A percentile compares a stretch with the other conserved stretches of the same genome.
Evolutionary conservation across 805 yeast species (phyloP).

Genomic region (Starmera amethionina): DNA sequence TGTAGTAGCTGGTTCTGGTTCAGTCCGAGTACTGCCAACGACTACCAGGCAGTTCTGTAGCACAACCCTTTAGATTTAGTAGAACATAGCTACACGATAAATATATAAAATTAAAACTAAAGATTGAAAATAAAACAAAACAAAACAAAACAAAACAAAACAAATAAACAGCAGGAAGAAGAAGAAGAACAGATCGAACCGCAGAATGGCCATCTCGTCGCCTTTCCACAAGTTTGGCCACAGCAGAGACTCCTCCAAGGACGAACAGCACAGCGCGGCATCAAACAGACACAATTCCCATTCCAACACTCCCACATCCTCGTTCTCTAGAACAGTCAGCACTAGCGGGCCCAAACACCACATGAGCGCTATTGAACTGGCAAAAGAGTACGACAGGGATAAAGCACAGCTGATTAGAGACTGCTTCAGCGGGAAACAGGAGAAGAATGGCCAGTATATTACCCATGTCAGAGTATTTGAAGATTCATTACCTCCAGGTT

Average conservation of each 20-base stretch:
- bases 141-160: too few relatives aligned
- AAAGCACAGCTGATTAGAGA: slow-evolving; percentile 35
- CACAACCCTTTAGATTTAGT: too few relatives aligned
- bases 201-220: slow-evolving; percentile 21
- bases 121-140: too few relatives aligned
- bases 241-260: slow-evolving; percentile 22
- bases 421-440: slow-evolving; percentile 36
- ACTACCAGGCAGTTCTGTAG: too few relatives aligned
- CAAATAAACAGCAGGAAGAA: too few relatives aligned
- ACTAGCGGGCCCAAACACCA: slow-evolving; percentile 19
- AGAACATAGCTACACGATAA: too few relatives aligned
- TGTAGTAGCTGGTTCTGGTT: too few relatives aligned
- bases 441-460: slow-evolving; percentile 43
- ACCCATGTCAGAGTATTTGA: slow-evolving; percentile 73
- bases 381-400: slow-evolving; percentile 50
- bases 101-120: too few relatives aligned
- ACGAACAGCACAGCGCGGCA: slow-evolving; percentile 8
- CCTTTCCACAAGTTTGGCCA: slow-evolving; percentile 25
- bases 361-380: slow-evolving; percentile 27
- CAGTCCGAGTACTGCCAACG: too few relatives aligned
- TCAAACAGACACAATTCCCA: too few relatives aligned
- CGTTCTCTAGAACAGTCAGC: slow-evolving; percentile 11
- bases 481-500: slow-evolving; percentile 58
- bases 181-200: too few relatives aligned
- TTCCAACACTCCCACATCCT: slow-evolving; percentile 1